Conservation (phyloP, 108 stramenopile species). For the Fistulifera pelliculosa region DNA sequence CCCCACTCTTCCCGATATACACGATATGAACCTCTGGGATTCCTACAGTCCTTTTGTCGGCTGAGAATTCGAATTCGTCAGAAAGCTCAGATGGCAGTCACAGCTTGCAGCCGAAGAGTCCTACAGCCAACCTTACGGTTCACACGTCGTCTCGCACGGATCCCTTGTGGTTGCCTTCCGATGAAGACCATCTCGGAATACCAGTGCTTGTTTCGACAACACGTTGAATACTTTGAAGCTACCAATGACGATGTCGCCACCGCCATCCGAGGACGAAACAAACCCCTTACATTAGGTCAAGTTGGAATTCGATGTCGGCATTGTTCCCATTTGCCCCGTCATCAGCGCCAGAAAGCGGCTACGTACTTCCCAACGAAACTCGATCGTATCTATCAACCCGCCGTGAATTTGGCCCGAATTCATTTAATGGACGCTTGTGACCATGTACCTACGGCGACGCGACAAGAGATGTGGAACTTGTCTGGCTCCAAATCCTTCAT, state of each 20-base stretch:
- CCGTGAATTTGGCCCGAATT: slow-evolving; percentile 84
- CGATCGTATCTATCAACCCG: slow-evolving; percentile 65
- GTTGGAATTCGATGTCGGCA: slow-evolving; percentile 71
- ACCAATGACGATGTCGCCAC: slow-evolving; percentile 9
- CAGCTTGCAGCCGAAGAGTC: no score
- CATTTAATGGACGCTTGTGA: no score
- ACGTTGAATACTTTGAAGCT: slow-evolving; percentile 12
- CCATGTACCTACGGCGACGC: neutral
- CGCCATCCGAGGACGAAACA: slow-evolving; percentile 35
- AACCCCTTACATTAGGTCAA: slow-evolving; percentile 40
- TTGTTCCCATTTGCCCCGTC: slow-evolving; percentile 51
- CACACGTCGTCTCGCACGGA: no score
- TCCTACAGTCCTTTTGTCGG: no score
- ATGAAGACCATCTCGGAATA: slow-evolving; percentile 33
- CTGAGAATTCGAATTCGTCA: no score
- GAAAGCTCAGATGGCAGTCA: no score
- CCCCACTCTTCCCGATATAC: no score
- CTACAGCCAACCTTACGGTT: no score
- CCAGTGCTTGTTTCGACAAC: slow-evolving; percentile 5
- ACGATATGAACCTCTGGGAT: no score
- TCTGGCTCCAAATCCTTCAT: neutral
- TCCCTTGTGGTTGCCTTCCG: slow-evolving; percentile 23
- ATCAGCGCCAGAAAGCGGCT: slow-evolving; percentile 55
- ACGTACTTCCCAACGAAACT: slow-evolving; percentile 65
- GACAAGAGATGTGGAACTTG: neutral